phyloP scores from a whole-genome alignment of 495 filamentous ascomycete species.

The Lasiosphaeria ovina region DNA sequence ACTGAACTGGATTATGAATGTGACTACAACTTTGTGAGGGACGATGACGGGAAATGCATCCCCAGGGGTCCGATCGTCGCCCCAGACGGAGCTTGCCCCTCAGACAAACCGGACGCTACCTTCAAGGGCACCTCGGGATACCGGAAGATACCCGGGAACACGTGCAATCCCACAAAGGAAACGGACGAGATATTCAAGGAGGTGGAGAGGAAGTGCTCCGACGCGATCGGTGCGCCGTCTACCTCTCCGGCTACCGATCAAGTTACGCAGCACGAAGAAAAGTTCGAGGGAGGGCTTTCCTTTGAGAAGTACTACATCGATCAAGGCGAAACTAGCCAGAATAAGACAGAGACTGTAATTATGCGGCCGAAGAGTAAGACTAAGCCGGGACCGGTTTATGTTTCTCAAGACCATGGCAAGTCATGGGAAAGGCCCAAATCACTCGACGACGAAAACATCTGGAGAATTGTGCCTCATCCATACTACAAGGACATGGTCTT shows the following conservation, averaged over 20 bases:
- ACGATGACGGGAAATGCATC: constrained; percentile 58
- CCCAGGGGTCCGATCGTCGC: constrained; percentile 48
- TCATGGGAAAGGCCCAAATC: constrained; percentile 60
- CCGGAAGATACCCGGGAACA: constrained; percentile 87
- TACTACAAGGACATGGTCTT: constrained; percentile 81
- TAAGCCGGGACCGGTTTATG: constrained; percentile 52
- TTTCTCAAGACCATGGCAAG: constrained; percentile 84
- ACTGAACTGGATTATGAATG: constrained; percentile 85
- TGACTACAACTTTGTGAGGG: constrained; percentile 78
- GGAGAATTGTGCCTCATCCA: constrained; percentile 66
- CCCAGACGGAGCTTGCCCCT: constrained; percentile 64
- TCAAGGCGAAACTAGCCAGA: constrained; percentile 61
- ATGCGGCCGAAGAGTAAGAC: constrained; percentile 52
- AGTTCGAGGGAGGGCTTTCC: constrained; percentile 55
- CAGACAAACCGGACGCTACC: constrained; percentile 56
- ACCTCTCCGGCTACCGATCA: constrained; percentile 51
- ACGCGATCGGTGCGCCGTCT: constrained; percentile 41
- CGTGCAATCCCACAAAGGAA: constrained; percentile 59
- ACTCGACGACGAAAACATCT: constrained; percentile 61
- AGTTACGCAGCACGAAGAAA: constrained; percentile 52
- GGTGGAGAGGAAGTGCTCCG: constrained; percentile 55
- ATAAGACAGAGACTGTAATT: constrained; percentile 79
- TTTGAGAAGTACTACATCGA: constrained; percentile 81
- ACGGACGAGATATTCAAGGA: constrained; percentile 58
- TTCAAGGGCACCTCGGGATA: constrained; percentile 87